Conservation (phyloP, 768 basidiomycete genomes). For the Pilatotrama ljubarskyi region DNA sequence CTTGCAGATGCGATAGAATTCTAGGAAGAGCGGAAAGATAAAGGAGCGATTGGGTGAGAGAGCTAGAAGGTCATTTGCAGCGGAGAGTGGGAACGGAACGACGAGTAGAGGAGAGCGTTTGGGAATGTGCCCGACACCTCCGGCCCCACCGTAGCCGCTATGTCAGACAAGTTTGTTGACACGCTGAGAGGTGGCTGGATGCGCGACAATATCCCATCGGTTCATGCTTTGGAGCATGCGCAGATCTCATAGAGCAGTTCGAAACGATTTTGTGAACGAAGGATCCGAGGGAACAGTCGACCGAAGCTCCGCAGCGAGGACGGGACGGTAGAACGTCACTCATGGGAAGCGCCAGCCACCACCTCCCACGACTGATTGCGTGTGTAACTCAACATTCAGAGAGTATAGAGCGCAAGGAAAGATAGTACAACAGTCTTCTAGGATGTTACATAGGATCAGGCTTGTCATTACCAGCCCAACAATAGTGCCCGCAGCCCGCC, state of each 20-base stretch:
- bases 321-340: too few species aligned
- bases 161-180: background rate
- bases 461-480: slow-evolving; percentile 32
- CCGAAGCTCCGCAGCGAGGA: too few species aligned
- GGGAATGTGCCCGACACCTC: background rate
- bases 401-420: background rate
- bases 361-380: too few species aligned
- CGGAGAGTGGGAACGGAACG: slow-evolving; percentile 9
- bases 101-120: background rate
- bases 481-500: slow-evolving; percentile 81
- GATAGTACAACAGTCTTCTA: background rate
- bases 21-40: background rate
- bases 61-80: slow-evolving; percentile 6
- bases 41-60: slow-evolving; percentile 14
- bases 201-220: too few species aligned
- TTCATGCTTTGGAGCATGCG: too few species aligned
- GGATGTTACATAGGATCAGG: background rate
- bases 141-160: background rate
- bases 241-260: too few species aligned
- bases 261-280: too few species aligned
- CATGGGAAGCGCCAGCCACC: too few species aligned
- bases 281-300: too few species aligned
- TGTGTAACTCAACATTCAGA: too few species aligned
- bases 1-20: background rate
- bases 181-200: too few species aligned